Conservation (phyloP, 495 filamentous ascomycete genomes). For the Jackrogersella minutella region DNA sequence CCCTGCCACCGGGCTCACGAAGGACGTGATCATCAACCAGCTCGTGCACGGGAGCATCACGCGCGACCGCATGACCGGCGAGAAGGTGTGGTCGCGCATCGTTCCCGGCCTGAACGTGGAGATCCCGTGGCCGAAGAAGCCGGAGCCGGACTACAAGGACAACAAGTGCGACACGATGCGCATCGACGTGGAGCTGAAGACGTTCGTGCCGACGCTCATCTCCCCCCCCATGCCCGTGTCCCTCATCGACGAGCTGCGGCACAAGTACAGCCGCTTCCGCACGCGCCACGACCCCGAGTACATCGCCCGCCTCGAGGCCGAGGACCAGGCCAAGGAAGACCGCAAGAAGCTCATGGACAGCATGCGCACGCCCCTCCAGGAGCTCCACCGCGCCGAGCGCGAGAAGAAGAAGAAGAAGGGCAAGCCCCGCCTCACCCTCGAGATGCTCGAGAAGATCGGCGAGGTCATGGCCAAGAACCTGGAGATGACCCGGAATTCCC, state of each 20-base stretch:
- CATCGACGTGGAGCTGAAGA: constrained; percentile 75
- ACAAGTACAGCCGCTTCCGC: constrained; percentile 84
- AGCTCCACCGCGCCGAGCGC: constrained; percentile 56
- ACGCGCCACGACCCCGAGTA: constrained; percentile 78
- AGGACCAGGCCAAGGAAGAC: constrained; percentile 66
- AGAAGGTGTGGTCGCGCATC: constrained; percentile 56
- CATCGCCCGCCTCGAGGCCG: constrained; percentile 66
- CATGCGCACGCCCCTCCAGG: constrained; percentile 63
- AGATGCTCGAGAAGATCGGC: constrained; percentile 72
- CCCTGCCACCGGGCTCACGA: constrained; percentile 64
- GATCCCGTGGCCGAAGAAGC: constrained; percentile 76
- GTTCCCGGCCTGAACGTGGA: constrained; percentile 67
- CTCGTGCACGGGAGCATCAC: constrained; percentile 57
- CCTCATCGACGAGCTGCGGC: constrained; percentile 87
- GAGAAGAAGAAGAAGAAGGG: constrained; percentile 54
- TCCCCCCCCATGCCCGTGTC: constrained; percentile 77
- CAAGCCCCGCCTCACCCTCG: constrained; percentile 61
- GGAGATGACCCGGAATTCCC: constrained; percentile 45
- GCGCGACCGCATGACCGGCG: constrained; percentile 56
- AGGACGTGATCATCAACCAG: constrained; percentile 79
- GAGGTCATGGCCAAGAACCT: constrained; percentile 68
- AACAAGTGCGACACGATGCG: constrained; percentile 73
- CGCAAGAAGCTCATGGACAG: constrained; percentile 59
- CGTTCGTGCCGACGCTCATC: constrained; percentile 78
- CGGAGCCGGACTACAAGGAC: constrained; percentile 59